phyloP scores from a whole-genome alignment of 306 rosid genomes.

The Glycine latifolia region DNA sequence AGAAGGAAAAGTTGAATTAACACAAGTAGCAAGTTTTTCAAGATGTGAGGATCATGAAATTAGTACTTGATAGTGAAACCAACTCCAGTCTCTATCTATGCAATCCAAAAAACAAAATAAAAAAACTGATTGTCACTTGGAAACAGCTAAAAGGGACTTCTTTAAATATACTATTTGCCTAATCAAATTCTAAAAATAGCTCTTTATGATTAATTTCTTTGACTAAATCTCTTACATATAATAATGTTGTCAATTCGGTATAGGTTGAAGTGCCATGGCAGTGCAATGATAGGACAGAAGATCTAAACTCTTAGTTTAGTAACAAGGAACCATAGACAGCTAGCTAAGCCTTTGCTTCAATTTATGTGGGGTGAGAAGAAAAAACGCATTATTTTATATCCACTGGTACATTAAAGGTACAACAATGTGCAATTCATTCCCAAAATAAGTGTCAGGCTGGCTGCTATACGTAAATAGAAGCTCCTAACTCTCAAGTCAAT shows the following conservation, averaged over 20 bases:
- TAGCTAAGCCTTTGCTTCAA: slow-evolving; percentile 43
- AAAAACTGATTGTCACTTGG: slow-evolving; percentile 29
- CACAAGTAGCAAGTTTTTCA: slow-evolving; percentile 39
- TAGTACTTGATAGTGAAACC: slow-evolving; percentile 35
- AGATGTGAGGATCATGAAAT: slow-evolving; percentile 40
- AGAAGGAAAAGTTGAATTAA: slow-evolving; percentile 22
- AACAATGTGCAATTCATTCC: slow-evolving; percentile 39
- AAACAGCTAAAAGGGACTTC: slow-evolving; percentile 37
- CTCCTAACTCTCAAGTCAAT: slow-evolving; percentile 7
- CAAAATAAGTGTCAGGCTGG: slow-evolving; percentile 30
- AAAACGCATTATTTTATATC: slow-evolving; percentile 44
- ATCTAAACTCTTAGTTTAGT: slow-evolving; percentile 42
- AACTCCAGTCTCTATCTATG: slow-evolving; percentile 34
- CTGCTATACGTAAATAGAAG: slow-evolving; percentile 31
- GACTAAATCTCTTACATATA: slow-evolving; percentile 18
- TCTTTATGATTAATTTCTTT: slow-evolving; percentile 22
- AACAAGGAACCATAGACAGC: slow-evolving; percentile 42
- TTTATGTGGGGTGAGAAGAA: slow-evolving; percentile 46
- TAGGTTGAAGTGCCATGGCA: slow-evolving; percentile 34
- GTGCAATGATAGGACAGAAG: slow-evolving; percentile 35
- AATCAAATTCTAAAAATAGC: slow-evolving; percentile 31
- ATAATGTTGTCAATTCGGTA: slow-evolving; percentile 28
- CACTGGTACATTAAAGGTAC: slow-evolving; percentile 30
- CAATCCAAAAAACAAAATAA: slow-evolving; percentile 13
- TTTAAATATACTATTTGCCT: slow-evolving; percentile 28